phyloP scores from a whole-genome alignment of 2,329 filamentous ascomycete genomes.

The Talaromyces sp. region DNA sequence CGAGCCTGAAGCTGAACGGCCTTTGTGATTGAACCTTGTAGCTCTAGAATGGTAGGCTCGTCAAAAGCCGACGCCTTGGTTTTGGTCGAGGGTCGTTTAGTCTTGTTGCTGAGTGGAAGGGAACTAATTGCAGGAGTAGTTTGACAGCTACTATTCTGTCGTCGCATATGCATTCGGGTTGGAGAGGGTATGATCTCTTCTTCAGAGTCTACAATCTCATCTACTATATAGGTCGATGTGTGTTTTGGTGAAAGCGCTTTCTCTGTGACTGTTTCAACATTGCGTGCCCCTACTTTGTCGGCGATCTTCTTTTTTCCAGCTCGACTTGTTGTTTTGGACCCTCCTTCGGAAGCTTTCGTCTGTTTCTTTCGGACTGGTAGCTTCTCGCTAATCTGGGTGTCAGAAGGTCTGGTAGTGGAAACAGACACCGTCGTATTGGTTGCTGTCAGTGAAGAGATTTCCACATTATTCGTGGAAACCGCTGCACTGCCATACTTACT shows the following conservation, averaged over 20 bases:
- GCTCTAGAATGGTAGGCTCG: conserved; percentile 27
- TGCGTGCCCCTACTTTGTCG: background rate
- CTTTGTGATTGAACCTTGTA: conserved; percentile 50
- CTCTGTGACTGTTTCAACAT: background rate
- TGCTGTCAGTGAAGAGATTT: background rate
- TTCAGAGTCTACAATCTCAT: conserved; percentile 39
- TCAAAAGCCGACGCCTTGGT: conserved; percentile 8
- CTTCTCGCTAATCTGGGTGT: background rate
- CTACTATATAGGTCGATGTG: conserved; percentile 24
- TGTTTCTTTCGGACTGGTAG: conserved; percentile 17
- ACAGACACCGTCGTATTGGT: background rate
- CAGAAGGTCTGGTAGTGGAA: background rate
- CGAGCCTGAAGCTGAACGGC: conserved; percentile 46
- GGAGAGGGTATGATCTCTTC: conserved; percentile 34
- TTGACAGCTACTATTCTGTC: conserved; percentile 2
- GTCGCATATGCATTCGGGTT: conserved; percentile 24
- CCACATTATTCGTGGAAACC: background rate
- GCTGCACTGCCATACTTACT: conserved; percentile 47
- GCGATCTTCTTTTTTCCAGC: background rate
- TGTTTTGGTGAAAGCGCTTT: conserved; percentile 13
- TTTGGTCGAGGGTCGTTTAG: conserved; percentile 12
- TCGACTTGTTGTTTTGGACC: conserved; percentile 22
- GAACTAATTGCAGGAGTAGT: background rate
- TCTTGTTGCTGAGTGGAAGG: background rate
- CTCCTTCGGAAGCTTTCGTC: conserved; percentile 26